Percentiles rank a stretch among this genome's conserved stretches.
Conservation (phyloP, 2,329 filamentous ascomycete species). For the Pseudocercospora ulei region DNA sequence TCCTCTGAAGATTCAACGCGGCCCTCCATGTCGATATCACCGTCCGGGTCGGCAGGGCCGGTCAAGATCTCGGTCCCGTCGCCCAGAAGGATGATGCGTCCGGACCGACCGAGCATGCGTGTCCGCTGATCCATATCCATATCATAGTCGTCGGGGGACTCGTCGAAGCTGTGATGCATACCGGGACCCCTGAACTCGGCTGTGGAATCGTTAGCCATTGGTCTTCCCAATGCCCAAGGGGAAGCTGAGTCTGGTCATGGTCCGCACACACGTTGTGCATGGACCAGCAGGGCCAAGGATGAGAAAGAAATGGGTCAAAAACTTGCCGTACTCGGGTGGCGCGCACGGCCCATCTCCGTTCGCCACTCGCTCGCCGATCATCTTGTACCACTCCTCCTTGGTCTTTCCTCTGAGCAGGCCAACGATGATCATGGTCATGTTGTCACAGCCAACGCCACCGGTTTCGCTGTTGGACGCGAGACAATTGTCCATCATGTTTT, state of each 20-base stretch:
- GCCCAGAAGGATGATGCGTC: slow-evolving; percentile 86
- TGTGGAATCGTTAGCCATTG: slow-evolving; percentile 30
- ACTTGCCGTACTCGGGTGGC: slow-evolving; percentile 98
- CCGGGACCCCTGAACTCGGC: slow-evolving; percentile 46
- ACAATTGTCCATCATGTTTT: slow-evolving; percentile 99
- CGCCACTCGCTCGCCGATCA: slow-evolving; percentile 84
- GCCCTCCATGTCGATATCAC: slow-evolving; percentile 86
- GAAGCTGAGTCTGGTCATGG: background rate
- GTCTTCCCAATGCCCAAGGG: background rate
- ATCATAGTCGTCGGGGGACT: slow-evolving; percentile 54
- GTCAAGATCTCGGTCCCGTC: slow-evolving; percentile 89
- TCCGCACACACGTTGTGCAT: slow-evolving; percentile 4
- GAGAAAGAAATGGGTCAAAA: slow-evolving; percentile 34
- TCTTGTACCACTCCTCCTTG: slow-evolving; percentile 97
- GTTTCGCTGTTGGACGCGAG: slow-evolving; percentile 96
- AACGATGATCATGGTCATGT: slow-evolving; percentile 96
- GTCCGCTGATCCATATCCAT: slow-evolving; percentile 61
- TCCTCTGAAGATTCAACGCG: slow-evolving; percentile 54
- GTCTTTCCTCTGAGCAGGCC: slow-evolving; percentile 82
- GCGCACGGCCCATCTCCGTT: slow-evolving; percentile 96
- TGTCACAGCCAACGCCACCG: slow-evolving; percentile 94
- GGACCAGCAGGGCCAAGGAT: background rate
- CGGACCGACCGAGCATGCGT: slow-evolving; percentile 57
- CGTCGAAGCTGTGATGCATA: slow-evolving; percentile 44
- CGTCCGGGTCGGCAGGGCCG: slow-evolving; percentile 49